These are phyloP conservation scores for Austroboletus eburneus DNA, from an alignment of 768 basidiomycete genomes.

Conservation along the genomic window DNA sequence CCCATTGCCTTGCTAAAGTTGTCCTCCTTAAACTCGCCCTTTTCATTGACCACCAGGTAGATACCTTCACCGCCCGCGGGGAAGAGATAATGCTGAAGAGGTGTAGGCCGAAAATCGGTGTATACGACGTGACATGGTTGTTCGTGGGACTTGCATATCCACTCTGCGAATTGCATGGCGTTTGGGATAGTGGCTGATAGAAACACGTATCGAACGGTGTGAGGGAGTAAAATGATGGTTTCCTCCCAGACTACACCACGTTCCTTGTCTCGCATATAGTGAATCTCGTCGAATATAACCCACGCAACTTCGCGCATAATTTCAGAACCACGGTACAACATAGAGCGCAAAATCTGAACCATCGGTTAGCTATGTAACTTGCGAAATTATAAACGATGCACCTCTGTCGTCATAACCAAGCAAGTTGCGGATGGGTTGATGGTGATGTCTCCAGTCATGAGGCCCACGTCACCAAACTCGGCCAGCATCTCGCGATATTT, in stretches of 20 bases:
- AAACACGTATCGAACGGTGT: slow-evolving; percentile 96
- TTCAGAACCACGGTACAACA: slow-evolving; percentile 98
- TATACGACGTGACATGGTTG: slow-evolving; percentile 99
- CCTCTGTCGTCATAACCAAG: slow-evolving; percentile 99
- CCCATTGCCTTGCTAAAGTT: slow-evolving; percentile 99
- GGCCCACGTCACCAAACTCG: slow-evolving; percentile 95
- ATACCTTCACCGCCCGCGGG: slow-evolving; percentile 96
- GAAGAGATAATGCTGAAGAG: slow-evolving; percentile 96
- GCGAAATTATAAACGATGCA: slow-evolving; percentile 26
- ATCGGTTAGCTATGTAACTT: not conserved
- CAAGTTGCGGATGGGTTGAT: slow-evolving; percentile 97
- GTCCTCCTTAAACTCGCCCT: slow-evolving; percentile 94
- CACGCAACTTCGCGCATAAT: slow-evolving; percentile 99
- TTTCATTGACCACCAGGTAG: slow-evolving; percentile 97
- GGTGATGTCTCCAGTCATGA: slow-evolving; percentile 99
- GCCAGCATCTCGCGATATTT: slow-evolving; percentile 98
- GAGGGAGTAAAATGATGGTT: slow-evolving; percentile 94
- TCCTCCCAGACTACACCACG: slow-evolving; percentile 99
- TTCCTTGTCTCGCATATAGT: slow-evolving; percentile 99
- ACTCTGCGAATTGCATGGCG: slow-evolving; percentile 98
- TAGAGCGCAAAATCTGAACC: slow-evolving; percentile 88
- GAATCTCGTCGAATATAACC: slow-evolving; percentile 99
- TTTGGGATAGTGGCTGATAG: slow-evolving; percentile 99
- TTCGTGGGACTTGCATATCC: slow-evolving; percentile 96
- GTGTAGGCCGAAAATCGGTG: slow-evolving; percentile 98